phyloP scores from a whole-genome alignment of 768 basidiomycete genomes.

The Daedalea quercina region DNA sequence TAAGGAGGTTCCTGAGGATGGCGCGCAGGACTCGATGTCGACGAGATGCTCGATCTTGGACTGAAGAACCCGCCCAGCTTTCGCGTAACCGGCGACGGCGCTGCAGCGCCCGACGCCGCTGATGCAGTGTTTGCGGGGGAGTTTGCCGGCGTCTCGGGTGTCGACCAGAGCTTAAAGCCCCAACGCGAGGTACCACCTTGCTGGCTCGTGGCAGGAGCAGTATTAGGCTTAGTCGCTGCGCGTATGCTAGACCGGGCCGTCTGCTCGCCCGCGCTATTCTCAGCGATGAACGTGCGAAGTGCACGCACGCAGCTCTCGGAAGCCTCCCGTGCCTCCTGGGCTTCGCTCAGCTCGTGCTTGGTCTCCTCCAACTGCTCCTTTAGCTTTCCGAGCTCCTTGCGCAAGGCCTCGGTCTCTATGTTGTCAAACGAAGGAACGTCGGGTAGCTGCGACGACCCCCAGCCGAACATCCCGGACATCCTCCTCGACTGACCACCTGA shows the following conservation, averaged over 20 bases:
- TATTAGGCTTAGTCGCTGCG: slow-evolving; percentile 6
- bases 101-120: slow-evolving; percentile 20
- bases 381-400: slow-evolving; percentile 49
- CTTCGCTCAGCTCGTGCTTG: slow-evolving; percentile 64
- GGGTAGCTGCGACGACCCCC: slow-evolving; percentile 37
- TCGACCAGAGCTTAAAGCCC: slow-evolving; percentile 65
- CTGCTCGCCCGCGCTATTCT: slow-evolving; percentile 54
- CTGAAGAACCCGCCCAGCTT: slow-evolving; percentile 72
- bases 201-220: slow-evolving; percentile 4
- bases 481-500: slow-evolving; percentile 24
- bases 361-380: slow-evolving; percentile 57
- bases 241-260: slow-evolving; percentile 11
- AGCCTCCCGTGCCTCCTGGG: slow-evolving; percentile 80
- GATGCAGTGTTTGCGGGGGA: slow-evolving; percentile 20
- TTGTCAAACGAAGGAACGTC: slow-evolving; percentile 12
- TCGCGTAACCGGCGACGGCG: slow-evolving; percentile 37
- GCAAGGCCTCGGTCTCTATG: slow-evolving; percentile 48
- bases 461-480: slow-evolving; percentile 48
- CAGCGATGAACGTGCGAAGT: slow-evolving; percentile 75
- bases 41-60: slow-evolving; percentile 45
- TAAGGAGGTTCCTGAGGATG: slow-evolving; percentile 33
- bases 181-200: slow-evolving; percentile 35
- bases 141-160: slow-evolving; percentile 2
- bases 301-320: slow-evolving; percentile 81
- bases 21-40: slow-evolving; percentile 26